Conservation (phyloP, 2,329 filamentous ascomycete species). For the Aspergillus thermomutatus region DNA sequence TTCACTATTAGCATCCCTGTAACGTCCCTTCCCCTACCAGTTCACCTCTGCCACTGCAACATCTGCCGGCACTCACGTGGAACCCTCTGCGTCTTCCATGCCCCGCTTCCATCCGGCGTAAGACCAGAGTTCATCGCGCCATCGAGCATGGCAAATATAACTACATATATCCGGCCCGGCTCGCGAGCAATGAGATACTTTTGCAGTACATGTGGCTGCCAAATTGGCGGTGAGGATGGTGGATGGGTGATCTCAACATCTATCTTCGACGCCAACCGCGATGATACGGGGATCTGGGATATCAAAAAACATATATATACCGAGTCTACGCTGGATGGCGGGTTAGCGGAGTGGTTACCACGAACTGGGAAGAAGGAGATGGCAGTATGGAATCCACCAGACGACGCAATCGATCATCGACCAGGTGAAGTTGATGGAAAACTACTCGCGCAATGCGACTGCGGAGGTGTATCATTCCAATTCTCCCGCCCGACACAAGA, state of each 20-base stretch:
- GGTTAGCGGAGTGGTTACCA: conserved; percentile 15
- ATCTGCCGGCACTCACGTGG: conserved; percentile 43
- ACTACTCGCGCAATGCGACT: conserved; percentile 43
- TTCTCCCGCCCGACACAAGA: conserved; percentile 36
- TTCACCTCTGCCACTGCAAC: conserved; percentile 45
- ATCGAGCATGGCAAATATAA: conserved; percentile 17
- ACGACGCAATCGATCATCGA: background rate
- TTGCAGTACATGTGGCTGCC: conserved; percentile 45
- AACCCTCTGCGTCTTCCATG: conserved; percentile 25
- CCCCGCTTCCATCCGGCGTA: conserved; percentile 18
- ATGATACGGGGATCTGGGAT: conserved; percentile 13
- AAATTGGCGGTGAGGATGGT: conserved; percentile 21
- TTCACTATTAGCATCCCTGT: conserved; percentile 36
- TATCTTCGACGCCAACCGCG: conserved; percentile 19
- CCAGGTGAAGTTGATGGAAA: conserved; percentile 1
- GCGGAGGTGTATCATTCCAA: conserved; percentile 42
- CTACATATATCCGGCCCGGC: conserved; percentile 30
- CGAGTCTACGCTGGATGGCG: conserved; percentile 13
- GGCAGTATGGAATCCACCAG: conserved; percentile 6
- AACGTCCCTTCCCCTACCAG: conserved; percentile 34
- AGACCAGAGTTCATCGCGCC: conserved; percentile 20
- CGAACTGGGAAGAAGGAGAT: conserved; percentile 13
- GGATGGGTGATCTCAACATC: conserved; percentile 22
- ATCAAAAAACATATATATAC: conserved; percentile 19
- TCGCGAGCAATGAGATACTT: conserved; percentile 33